These are phyloP conservation scores for Arachis hypogaea DNA, from an alignment of 306 rosid species.

Conservation along the genomic window DNA sequence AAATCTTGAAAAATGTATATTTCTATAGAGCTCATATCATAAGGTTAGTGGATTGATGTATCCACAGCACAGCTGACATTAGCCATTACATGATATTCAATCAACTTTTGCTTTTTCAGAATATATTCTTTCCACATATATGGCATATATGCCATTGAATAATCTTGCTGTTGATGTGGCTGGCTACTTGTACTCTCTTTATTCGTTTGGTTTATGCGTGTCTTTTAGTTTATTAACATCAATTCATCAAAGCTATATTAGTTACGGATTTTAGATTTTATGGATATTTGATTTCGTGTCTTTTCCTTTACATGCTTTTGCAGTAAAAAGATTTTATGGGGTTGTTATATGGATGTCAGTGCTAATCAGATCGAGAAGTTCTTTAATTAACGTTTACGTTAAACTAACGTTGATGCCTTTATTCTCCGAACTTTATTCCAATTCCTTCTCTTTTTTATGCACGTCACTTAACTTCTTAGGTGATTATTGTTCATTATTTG, in stretches of 20 bases:
- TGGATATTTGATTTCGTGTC: not conserved
- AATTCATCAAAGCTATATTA: not conserved
- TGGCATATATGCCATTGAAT: too few species aligned
- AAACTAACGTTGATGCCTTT: not conserved
- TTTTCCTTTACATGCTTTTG: not conserved
- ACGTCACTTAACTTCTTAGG: not conserved
- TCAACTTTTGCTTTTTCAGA: not conserved
- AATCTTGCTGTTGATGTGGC: too few species aligned
- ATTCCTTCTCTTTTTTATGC: not conserved
- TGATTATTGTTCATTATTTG: too few species aligned
- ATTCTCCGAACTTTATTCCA: not conserved
- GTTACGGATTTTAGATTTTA: not conserved
- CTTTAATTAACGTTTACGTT: not conserved
- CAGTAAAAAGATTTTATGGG: not conserved
- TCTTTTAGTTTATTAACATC: not conserved
- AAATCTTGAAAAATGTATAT: not conserved
- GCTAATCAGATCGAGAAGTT: not conserved
- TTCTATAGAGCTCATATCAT: not conserved
- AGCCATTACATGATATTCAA: constrained; percentile 1
- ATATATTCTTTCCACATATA: not conserved
- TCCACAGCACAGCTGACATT: not conserved
- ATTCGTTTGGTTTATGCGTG: not conserved
- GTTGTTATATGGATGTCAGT: not conserved
- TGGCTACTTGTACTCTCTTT: too few species aligned
- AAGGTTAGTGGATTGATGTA: not conserved